Base-by-base conservation (phyloP, 139 green algal species). In the Asterochloris sp. region DNA sequence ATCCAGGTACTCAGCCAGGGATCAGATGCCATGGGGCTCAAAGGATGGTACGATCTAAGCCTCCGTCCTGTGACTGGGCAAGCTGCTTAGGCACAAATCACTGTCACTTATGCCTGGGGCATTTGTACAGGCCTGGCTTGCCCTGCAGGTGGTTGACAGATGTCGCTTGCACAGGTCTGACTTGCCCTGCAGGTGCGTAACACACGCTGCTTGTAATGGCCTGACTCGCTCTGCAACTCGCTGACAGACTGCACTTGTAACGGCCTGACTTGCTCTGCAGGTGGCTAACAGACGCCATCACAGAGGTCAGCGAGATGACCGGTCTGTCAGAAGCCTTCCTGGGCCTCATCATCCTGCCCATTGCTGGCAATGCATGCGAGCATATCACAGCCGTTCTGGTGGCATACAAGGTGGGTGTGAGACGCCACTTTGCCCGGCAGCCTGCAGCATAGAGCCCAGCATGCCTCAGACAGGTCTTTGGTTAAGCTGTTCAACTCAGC, bases 341-440 rank as follows among this genome's bases (percentile, higher is more conserved):
- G 14, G 91, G 91, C 17, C 92, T 93, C 68, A 91, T 96, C 73
- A 78, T 98, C 62, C 86, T 97, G 82, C 94, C 94, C 26, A 95
- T 97, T 23, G 94, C 93, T 0, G 94, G 94, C 86, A 98, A 98
- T 60, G 94, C 94, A 12, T 94, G 89, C 61, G 94, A 97, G 87
- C 94, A 98, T 85, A 92, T 97, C 73, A 95, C 90, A 12, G 95
- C 95, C 0, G 88, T 98, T 24, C 86, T 97, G 29, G 95, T 98
- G 82, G 95, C 95, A 0, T 85, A 91, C 62, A 96, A 95, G 27
- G 28, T 54, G 38, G 38, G 38, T 54, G 6, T 54, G n/a, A n/a
- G n/a, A n/a, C n/a, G 38, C 38, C 6, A 6, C 38, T 10, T 2
- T 54, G 38, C 38, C 38, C 2, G 38, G 38, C 38, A 54, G 38